Evolutionary conservation across 768 basidiomycete genomes (phyloP).

Genomic region (Galerina marginata): DNA sequence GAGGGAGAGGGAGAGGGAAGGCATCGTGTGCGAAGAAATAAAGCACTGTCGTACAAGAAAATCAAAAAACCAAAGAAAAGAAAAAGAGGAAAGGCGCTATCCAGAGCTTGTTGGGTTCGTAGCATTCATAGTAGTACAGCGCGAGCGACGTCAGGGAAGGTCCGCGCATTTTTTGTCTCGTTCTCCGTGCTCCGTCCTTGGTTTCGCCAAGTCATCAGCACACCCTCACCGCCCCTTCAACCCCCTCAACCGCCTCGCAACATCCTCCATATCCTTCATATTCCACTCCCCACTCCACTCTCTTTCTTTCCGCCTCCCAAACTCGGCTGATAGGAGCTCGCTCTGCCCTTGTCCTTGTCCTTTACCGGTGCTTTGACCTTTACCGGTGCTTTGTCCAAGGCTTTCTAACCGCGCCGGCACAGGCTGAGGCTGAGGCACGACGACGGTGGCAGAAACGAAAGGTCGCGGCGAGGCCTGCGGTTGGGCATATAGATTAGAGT

Average conservation of each 20-base stretch:
- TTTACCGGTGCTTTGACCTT: too few relatives aligned
- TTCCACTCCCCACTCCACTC: slow-evolving; percentile 50
- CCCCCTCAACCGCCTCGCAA: slow-evolving; percentile 34
- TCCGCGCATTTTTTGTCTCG: too few relatives aligned
- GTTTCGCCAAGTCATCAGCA: too few relatives aligned
- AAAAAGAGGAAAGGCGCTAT: slow-evolving; percentile 3
- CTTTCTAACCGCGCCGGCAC: too few relatives aligned
- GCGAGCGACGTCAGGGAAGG: too few relatives aligned
- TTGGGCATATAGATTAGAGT: not conserved
- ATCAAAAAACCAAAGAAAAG: not conserved
- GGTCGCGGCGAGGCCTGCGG: not conserved
- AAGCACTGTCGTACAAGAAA: not conserved
- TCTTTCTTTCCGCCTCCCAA: slow-evolving; percentile 35
- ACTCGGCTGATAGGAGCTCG: slow-evolving; percentile 17
- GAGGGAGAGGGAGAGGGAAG: too few relatives aligned
- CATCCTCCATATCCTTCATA: slow-evolving; percentile 39
- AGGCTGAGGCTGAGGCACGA: not conserved
- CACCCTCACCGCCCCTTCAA: slow-evolving; percentile 30
- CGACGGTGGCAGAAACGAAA: not conserved
- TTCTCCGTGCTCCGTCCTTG: slow-evolving; percentile 43
- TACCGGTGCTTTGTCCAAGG: too few relatives aligned
- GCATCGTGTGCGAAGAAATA: not conserved
- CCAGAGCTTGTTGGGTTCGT: not conserved
- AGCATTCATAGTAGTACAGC: too few relatives aligned
- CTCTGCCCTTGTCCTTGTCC: not conserved